Evolutionary conservation across 2,329 filamentous ascomycete genomes (phyloP), one percentile per base, ranked within the genome.

Genomic region (Diaporthe nobilis): DNA sequence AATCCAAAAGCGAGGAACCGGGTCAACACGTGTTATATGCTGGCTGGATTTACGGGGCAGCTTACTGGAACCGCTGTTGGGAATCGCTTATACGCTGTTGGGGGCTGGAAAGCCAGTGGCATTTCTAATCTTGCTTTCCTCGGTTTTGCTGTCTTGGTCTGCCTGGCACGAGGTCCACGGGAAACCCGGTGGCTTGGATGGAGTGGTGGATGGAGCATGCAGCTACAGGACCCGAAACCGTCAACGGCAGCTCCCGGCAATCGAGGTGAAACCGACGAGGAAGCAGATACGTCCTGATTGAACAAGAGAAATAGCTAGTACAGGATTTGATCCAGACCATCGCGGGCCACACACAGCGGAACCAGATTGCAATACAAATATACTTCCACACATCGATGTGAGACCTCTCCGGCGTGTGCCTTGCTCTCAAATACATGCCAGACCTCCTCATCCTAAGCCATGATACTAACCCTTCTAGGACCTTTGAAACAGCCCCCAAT

Each of bases 21-120:
- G 4, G 89, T 96, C 34, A 97, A 97, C 81, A 95, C 94, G 0
- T 93, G 92, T 1, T 97, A 95, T 80, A 97, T 96, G 94, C 88
- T 95, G 0, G 88, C 89, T 10, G 91, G 90, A 0, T 96, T 96
- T 80, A 91, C 89, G 39, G 94, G 94, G 0, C 94, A 97, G 85
- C 79, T 97, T 63, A 92, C 92, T 2, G 94, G 94, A 12, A 80
- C 78, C 4, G 78, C 79, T 22, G 78, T 79, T 10, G 77, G 79
- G 22, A 80, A 80, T 58, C 34, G 60, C 12, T 57, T 79, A 15
- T 79, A 80, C 60, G 79, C 79, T 25, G 12, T 84, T 42, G 88
- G 88, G 1, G 89, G 89, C 0, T 90, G 88, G 88, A 83, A 81
- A 10, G 86, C 84, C 77, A 90, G 87, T 73, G 86, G 87, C 0